Conservation (phyloP, 371 early-diverging fungal genomes). For the Apophysomyces elegans region DNA sequence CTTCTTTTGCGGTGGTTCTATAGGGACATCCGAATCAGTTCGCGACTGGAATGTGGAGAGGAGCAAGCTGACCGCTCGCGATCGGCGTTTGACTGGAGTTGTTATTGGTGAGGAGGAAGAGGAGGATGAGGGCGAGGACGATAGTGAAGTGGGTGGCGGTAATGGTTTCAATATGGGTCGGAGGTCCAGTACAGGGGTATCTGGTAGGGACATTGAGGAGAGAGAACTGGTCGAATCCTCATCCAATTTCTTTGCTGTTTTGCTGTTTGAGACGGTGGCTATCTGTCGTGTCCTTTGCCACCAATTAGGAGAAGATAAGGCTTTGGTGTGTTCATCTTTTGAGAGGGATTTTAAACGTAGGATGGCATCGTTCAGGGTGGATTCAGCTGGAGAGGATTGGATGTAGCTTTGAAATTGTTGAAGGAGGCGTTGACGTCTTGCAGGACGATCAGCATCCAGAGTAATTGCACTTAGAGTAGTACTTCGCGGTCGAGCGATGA, state of each 20-base stretch:
- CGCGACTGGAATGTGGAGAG: constrained; percentile 7
- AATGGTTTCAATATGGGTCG: not conserved
- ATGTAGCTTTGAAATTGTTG: constrained; percentile 6
- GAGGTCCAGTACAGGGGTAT: not conserved
- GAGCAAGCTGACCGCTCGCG: not conserved
- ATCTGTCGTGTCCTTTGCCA: constrained; percentile 21
- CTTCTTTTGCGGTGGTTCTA: not conserved
- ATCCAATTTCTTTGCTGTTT: not conserved
- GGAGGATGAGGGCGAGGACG: not conserved
- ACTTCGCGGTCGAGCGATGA: not conserved
- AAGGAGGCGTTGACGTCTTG: constrained; percentile 14
- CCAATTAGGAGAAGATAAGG: constrained; percentile 26
- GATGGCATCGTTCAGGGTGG: not conserved
- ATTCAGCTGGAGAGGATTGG: not conserved
- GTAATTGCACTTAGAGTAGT: constrained; percentile 15
- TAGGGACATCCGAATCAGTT: not conserved
- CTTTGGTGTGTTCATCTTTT: constrained; percentile 18
- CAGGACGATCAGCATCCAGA: constrained; percentile 13
- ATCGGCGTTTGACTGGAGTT: constrained; percentile 5
- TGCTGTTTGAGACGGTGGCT: not conserved
- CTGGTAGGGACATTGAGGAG: constrained; percentile 6
- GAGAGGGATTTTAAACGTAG: not conserved
- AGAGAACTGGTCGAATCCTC: not conserved
- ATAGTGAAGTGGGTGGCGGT: not conserved
- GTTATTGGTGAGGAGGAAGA: not conserved